These are phyloP conservation scores for Rhodomyrtus tomentosa DNA, from an alignment of 345 rosid species.

Conservation along the genomic window DNA sequence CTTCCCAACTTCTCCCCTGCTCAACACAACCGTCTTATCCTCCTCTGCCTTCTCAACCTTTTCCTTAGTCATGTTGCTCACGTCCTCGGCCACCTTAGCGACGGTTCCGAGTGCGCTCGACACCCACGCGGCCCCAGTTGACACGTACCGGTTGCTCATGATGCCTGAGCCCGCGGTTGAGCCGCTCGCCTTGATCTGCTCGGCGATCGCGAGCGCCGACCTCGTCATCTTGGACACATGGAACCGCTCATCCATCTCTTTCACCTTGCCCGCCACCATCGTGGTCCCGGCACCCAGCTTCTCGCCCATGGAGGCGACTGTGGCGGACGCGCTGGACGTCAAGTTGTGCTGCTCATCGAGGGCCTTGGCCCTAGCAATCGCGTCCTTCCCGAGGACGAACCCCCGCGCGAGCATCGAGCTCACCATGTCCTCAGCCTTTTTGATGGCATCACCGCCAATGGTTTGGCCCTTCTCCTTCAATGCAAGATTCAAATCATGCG, in stretches of 20 bases:
- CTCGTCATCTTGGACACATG: slow-evolving; percentile 27
- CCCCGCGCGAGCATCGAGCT: slow-evolving; percentile 49
- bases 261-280: slow-evolving; percentile 29
- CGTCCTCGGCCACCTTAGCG: slow-evolving; percentile 29
- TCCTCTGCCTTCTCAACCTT: slow-evolving; percentile 29
- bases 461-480: slow-evolving; percentile 7
- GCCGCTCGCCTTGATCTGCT: slow-evolving; percentile 25
- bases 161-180: slow-evolving; percentile 16
- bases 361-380: slow-evolving; percentile 27
- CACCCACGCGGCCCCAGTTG: slow-evolving; percentile 30
- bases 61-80: slow-evolving; percentile 23
- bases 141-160: slow-evolving; percentile 25
- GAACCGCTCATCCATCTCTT: slow-evolving; percentile 25
- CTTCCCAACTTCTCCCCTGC: neutral
- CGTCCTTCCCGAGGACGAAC: slow-evolving; percentile 43
- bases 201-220: slow-evolving; percentile 23
- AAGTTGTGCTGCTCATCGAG: slow-evolving; percentile 35
- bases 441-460: neutral
- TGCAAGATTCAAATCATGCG: neutral
- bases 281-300: slow-evolving; percentile 24
- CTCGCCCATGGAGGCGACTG: slow-evolving; percentile 26
- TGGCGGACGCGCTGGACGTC: slow-evolving; percentile 32
- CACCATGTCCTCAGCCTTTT: slow-evolving; percentile 45
- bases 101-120: slow-evolving; percentile 25
- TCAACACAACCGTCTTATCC: slow-evolving; percentile 13